Evolutionary conservation across 305 asterid species (phyloP).

Genomic region (Fraxinus ornus): DNA sequence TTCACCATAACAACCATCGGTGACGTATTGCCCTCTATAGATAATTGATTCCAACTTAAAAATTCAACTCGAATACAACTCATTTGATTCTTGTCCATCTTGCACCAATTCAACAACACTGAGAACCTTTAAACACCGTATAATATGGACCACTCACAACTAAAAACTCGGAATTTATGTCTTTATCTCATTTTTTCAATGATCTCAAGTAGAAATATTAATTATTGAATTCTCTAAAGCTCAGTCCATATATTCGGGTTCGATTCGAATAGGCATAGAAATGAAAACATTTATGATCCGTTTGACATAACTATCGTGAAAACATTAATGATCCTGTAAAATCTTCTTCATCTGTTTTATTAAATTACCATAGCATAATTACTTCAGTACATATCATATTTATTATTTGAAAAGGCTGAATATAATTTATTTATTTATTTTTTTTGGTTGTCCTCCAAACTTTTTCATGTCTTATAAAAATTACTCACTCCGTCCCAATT

Average conservation of each 20-base stretch:
- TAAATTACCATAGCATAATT: background rate
- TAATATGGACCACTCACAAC: background rate
- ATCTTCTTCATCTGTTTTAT: too few species aligned
- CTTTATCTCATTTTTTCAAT: background rate
- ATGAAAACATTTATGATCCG: too few species aligned
- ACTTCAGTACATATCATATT: background rate
- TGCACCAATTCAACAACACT: background rate
- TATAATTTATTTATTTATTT: too few species aligned
- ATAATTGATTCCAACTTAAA: background rate
- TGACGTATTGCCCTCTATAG: background rate
- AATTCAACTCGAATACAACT: background rate
- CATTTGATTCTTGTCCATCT: background rate
- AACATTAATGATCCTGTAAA: too few species aligned
- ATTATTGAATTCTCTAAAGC: background rate
- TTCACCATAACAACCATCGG: background rate
- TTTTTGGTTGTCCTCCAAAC: too few species aligned
- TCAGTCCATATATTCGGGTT: background rate
- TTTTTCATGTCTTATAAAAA: background rate
- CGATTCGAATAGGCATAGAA: background rate
- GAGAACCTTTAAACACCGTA: background rate
- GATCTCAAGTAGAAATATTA: too few species aligned
- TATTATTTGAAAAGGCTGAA: too few species aligned
- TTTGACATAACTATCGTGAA: background rate
- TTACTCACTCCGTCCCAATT: background rate
- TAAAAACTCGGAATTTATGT: background rate